These are phyloP conservation scores for Chlamydomonas eustigma DNA, from an alignment of 139 green algal genomes.

Conservation along the genomic window DNA sequence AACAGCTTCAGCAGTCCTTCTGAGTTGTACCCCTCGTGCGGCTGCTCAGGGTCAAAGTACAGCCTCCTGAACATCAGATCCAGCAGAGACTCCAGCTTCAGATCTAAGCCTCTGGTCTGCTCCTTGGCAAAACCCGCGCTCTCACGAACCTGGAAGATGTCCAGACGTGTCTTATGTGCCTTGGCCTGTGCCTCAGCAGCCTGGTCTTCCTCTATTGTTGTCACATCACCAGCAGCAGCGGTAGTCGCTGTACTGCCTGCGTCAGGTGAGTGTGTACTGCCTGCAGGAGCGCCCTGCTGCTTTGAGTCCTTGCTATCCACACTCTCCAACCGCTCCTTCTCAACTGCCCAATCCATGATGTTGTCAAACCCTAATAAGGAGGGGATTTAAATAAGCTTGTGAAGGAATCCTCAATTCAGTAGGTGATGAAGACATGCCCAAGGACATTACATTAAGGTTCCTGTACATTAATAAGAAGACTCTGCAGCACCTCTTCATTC, in stretches of 20 bases:
- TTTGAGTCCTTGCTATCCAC: background rate
- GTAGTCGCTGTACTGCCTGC: background rate
- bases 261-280: background rate
- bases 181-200: too few species aligned
- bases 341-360: slow-evolving; percentile 59
- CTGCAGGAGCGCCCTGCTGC: background rate
- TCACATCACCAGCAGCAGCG: background rate
- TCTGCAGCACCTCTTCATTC: too few species aligned
- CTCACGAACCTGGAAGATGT: too few species aligned
- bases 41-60: slow-evolving; percentile 55
- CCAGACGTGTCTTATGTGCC: too few species aligned
- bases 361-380: slow-evolving; percentile 55
- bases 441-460: too few species aligned
- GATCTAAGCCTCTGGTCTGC: slow-evolving; percentile 19
- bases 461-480: too few species aligned
- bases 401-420: too few species aligned
- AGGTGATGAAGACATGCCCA: too few species aligned
- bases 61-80: slow-evolving; percentile 67
- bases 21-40: slow-evolving; percentile 53
- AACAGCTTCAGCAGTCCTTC: slow-evolving; percentile 58
- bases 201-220: too few species aligned
- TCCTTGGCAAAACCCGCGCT: too few species aligned
- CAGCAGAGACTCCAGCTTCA: slow-evolving; percentile 68
- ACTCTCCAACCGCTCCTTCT: slow-evolving; percentile 55
- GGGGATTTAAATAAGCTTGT: too few species aligned